A percentile compares a stretch with the other conserved stretches of the same genome.
Conservation (phyloP, 169 alveolate genomes). For the Babesia caballi region DNA sequence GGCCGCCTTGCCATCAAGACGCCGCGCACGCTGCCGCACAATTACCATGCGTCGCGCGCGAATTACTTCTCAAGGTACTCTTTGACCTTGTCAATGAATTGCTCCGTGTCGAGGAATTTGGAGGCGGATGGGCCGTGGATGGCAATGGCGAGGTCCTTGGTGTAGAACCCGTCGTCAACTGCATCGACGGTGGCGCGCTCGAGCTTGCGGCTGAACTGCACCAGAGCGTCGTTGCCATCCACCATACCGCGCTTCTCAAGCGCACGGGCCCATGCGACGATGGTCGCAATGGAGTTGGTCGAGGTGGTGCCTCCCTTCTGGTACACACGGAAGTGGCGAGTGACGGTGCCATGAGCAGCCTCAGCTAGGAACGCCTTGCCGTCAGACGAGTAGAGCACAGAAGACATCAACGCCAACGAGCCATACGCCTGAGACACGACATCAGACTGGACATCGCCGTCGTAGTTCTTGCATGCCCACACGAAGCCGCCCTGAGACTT, state of each 20-base stretch:
- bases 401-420: slow-evolving; percentile 92
- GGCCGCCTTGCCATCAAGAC: no score
- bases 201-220: slow-evolving; percentile 80
- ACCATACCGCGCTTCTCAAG: slow-evolving; percentile 83
- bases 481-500: slow-evolving; percentile 94
- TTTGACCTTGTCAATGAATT: slow-evolving; percentile 61
- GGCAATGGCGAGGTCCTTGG: slow-evolving; percentile 90
- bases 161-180: slow-evolving; percentile 88
- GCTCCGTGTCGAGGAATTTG: slow-evolving; percentile 54
- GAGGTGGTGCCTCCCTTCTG: slow-evolving; percentile 88
- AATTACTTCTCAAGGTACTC: slow-evolving; percentile 24
- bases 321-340: slow-evolving; percentile 89
- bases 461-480: slow-evolving; percentile 98
- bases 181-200: slow-evolving; percentile 86
- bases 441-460: slow-evolving; percentile 95
- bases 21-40: no score
- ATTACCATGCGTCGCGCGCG: no score
- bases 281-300: slow-evolving; percentile 93
- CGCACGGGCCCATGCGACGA: slow-evolving; percentile 95
- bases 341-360: slow-evolving; percentile 97
- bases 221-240: slow-evolving; percentile 83
- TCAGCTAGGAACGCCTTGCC: slow-evolving; percentile 90
- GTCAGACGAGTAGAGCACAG: slow-evolving; percentile 91
- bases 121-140: slow-evolving; percentile 28
- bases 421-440: slow-evolving; percentile 93